Conservation (phyloP, 2,329 filamentous ascomycete species). For the Penicillium brasilianum region DNA sequence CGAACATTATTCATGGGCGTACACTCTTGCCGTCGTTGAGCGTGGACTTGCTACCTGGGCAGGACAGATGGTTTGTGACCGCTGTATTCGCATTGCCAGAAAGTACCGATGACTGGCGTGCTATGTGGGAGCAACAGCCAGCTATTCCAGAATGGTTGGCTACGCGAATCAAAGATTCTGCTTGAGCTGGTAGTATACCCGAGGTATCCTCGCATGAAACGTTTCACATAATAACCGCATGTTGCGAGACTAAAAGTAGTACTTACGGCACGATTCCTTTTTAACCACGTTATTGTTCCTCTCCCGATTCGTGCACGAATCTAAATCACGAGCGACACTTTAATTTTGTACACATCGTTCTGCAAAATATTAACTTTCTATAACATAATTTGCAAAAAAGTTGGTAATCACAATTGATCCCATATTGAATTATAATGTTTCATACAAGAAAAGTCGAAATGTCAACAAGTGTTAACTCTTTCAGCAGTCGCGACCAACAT, state of each 20-base stretch:
- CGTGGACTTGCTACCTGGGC: conserved; percentile 62
- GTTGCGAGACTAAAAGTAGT: not conserved
- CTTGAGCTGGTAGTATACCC: not conserved
- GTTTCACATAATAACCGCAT: not conserved
- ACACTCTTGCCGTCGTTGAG: conserved; percentile 74
- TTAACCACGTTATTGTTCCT: no score
- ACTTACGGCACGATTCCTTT: not conserved
- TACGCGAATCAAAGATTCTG: not conserved
- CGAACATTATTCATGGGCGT: conserved; percentile 73
- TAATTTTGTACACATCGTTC: no score
- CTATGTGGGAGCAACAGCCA: conserved; percentile 66
- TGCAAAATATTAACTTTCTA: no score
- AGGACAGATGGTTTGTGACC: conserved; percentile 69
- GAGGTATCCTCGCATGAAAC: not conserved
- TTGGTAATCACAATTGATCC: no score
- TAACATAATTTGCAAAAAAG: no score
- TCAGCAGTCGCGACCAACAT: no score
- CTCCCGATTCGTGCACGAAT: no score
- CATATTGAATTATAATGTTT: no score
- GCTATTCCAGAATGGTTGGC: conserved; percentile 65
- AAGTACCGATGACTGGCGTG: conserved; percentile 57
- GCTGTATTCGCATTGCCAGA: conserved; percentile 73
- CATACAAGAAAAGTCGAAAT: no score
- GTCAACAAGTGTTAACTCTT: no score
- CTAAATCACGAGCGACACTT: no score